Evolutionary conservation across 1,139 yeast genomes (phyloP).

Genomic region (Schwanniomyces etchellsii): DNA sequence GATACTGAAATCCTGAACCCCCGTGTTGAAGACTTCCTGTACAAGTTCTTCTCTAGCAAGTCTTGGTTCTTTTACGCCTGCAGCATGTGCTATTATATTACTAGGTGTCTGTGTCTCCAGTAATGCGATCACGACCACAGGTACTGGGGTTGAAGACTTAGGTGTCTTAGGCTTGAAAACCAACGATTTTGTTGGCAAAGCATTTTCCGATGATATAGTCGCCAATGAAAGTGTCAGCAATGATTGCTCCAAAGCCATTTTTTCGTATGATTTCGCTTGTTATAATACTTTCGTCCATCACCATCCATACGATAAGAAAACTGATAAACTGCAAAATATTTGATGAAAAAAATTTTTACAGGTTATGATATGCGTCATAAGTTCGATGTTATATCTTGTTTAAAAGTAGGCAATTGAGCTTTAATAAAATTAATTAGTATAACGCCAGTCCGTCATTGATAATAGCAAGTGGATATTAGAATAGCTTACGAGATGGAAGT

Average conservation of each 20-base stretch:
- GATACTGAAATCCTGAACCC: constrained; percentile 63
- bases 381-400: too few species aligned
- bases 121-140: constrained; percentile 75
- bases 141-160: constrained; percentile 75
- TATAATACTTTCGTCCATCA: constrained; percentile 1
- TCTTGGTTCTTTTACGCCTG: constrained; percentile 79
- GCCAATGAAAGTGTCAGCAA: constrained; percentile 54
- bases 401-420: too few species aligned
- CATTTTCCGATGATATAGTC: constrained; percentile 34
- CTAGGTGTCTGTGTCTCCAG: constrained; percentile 68
- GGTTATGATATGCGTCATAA: too few species aligned
- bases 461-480: background rate
- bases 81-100: constrained; percentile 56
- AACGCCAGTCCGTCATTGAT: too few species aligned
- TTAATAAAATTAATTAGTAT: too few species aligned
- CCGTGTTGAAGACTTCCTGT: constrained; percentile 54
- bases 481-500: constrained; percentile 22
- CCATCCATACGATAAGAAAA: background rate
- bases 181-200: constrained; percentile 59
- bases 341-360: background rate
- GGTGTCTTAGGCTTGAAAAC: constrained; percentile 92
- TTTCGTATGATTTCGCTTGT: background rate
- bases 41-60: constrained; percentile 80
- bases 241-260: constrained; percentile 56
- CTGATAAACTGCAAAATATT: too few species aligned